Conservation (phyloP, 1,139 yeast species). For the Pichia sp. region DNA sequence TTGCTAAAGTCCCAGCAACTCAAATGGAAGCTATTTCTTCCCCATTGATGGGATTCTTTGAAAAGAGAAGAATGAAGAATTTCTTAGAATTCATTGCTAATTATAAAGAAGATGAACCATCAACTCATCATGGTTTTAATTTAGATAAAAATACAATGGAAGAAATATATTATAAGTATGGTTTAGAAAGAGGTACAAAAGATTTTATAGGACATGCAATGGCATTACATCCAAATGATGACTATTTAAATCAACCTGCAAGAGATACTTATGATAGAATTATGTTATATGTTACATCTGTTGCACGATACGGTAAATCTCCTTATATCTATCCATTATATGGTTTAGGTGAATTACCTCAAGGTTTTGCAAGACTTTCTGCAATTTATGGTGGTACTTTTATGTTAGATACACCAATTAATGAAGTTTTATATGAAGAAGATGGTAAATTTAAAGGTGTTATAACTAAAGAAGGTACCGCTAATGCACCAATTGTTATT, state of each 20-base stretch:
- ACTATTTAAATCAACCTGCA: conserved; percentile 82
- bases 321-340: conserved; percentile 95
- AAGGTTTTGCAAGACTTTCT: conserved; percentile 93
- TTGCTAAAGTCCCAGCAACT: conserved; percentile 92
- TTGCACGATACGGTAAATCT: conserved; percentile 92
- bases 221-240: conserved; percentile 96
- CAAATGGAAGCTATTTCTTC: conserved; percentile 89
- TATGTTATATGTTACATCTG: conserved; percentile 78
- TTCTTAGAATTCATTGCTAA: conserved; percentile 83
- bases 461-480: conserved; percentile 83
- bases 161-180: conserved; percentile 82
- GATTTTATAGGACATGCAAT: conserved; percentile 98
- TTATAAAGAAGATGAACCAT: conserved; percentile 69
- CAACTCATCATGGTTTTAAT: conserved; percentile 83
- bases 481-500: conserved; percentile 88
- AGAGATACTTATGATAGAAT: conserved; percentile 88
- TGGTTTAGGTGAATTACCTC: conserved; percentile 97
- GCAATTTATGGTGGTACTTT: conserved; percentile 99
- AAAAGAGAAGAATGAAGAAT: conserved; percentile 89
- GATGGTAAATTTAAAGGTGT: conserved; percentile 79
- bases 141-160: conserved; percentile 89
- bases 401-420: conserved; percentile 95
- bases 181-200: conserved; percentile 87
- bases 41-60: conserved; percentile 92
- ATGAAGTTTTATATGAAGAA: conserved; percentile 70